Evolutionary conservation across 2,329 filamentous ascomycete species (phyloP), one percentile per base, ranked within the genome.

Genomic region (Penicillium sp.): DNA sequence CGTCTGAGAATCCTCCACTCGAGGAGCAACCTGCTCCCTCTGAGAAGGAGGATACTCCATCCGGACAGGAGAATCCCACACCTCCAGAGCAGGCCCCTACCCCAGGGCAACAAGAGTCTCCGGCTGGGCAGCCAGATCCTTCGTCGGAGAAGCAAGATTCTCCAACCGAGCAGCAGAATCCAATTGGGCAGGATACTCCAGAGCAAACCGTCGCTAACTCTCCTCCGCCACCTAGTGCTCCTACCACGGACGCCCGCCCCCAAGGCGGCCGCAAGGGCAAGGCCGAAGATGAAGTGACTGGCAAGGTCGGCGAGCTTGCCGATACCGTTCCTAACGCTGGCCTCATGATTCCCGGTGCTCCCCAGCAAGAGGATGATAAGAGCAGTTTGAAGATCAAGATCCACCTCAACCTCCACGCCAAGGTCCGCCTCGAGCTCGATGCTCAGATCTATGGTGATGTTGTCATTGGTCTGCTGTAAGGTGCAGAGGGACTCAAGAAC

Each of bases 391-490:
- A 63, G 55, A 63, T 66, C 52, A 62, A 59, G 58, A 63, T 62
- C 53, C 68, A 61, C 58, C 60, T 60, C 58, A 69, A 67, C 50
- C 31, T 68, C 9, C 61, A 63, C 24, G 65, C 64, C 14, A 65
- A 67, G 55, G 65, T 68, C 13, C 60, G 59, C 39, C 57, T 68
- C 41, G 65, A 68, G 2, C 53, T 68, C 37, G 64, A 68, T 52
- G 65, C 65, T 13, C 55, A 68, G 57, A 55, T 68, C 43, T 63
- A 68, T 41, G 65, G 65, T 57, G 65, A 68, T 56, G 48, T 68
- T 2, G 63, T 66, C 8, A 68, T 68, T 56, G 64, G 65, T 19
- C 52, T 68, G 52, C 52, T 67, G 50, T 66, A 55, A 62, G 16
- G 29, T 48, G 19, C 19, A 16, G 31, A 33, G 13, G 31, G 6